Percentiles rank a stretch among this genome's conserved stretches.
Conservation (phyloP, 2,329 filamentous ascomycete genomes). For the Aspergillus sp. region DNA sequence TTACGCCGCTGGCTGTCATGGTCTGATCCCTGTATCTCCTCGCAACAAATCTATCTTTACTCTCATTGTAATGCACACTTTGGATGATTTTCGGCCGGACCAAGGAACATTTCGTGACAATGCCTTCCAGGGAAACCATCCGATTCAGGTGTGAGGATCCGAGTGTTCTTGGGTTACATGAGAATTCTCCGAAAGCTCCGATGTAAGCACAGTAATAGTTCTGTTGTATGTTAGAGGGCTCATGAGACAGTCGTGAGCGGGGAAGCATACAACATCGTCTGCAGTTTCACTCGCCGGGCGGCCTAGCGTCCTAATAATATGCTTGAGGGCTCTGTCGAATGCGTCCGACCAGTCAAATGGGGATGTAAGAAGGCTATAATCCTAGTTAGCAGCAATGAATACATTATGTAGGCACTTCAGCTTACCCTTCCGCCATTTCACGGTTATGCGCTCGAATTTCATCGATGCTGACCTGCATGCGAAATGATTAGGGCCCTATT, state of each 20-base stretch:
- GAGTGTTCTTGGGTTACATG: constrained; percentile 91
- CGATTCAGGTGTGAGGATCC: constrained; percentile 87
- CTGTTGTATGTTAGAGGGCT: constrained; percentile 21
- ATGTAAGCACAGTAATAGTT: constrained; percentile 94
- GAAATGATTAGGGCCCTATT: neutral
- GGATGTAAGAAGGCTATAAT: constrained; percentile 64
- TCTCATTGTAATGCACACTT: constrained; percentile 95
- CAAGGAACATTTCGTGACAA: constrained; percentile 92
- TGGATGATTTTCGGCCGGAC: constrained; percentile 97
- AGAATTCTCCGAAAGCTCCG: constrained; percentile 90
- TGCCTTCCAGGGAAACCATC: constrained; percentile 96
- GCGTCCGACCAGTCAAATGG: constrained; percentile 88
- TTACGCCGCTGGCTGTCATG: constrained; percentile 84
- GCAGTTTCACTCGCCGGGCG: constrained; percentile 73
- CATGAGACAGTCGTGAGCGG: neutral
- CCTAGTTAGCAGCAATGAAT: constrained; percentile 16
- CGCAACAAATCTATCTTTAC: constrained; percentile 80
- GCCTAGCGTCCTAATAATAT: constrained; percentile 78
- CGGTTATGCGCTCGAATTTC: constrained; percentile 85
- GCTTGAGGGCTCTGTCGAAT: constrained; percentile 87
- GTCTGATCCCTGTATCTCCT: constrained; percentile 94
- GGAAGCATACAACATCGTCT: constrained; percentile 63
- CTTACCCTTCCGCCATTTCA: constrained; percentile 70
- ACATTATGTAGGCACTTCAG: neutral
- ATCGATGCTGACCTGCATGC: constrained; percentile 70